A percentile compares a stretch with the other conserved stretches of the same genome.
phyloP scores from a whole-genome alignment of 2,329 filamentous ascomycete species.

The Fusarium praegraminearum region DNA sequence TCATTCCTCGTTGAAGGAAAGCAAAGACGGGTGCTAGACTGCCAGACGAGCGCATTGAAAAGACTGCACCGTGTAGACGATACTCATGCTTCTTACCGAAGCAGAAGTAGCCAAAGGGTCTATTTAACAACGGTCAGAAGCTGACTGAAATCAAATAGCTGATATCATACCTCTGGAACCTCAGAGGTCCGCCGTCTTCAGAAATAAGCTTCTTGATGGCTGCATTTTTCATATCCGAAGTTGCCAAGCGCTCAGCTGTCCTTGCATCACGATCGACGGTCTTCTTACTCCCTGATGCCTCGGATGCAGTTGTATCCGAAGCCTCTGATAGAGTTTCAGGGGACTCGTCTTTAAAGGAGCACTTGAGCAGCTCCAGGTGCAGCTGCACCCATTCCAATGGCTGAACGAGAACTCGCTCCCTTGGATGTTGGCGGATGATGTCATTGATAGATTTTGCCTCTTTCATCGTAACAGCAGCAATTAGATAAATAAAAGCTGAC shows the following conservation, averaged over 20 bases:
- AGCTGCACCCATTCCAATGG: constrained; percentile 41
- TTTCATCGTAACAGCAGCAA: neutral
- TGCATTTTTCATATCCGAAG: constrained; percentile 40
- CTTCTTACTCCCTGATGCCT: constrained; percentile 6
- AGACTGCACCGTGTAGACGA: constrained; percentile 42
- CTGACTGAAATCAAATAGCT: rapidly evolving
- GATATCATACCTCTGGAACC: constrained; percentile 32
- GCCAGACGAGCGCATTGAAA: constrained; percentile 22
- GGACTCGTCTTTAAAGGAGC: constrained; percentile 22
- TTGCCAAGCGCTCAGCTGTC: constrained; percentile 38
- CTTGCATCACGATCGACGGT: constrained; percentile 22
- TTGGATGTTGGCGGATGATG: constrained; percentile 41
- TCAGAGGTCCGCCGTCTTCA: constrained; percentile 37
- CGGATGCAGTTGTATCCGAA: rapidly evolving
- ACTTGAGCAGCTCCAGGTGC: constrained; percentile 38
- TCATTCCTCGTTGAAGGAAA: constrained; percentile 43
- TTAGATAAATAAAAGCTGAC: neutral
- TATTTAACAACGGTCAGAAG: neutral
- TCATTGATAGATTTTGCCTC: constrained; percentile 26
- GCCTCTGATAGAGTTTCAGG: rapidly evolving
- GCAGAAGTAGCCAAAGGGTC: constrained; percentile 44
- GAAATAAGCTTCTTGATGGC: constrained; percentile 37
- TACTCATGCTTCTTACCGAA: constrained; percentile 37
- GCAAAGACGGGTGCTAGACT: constrained; percentile 34
- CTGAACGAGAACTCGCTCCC: constrained; percentile 45